Conservation (phyloP, 2,329 filamentous ascomycete genomes). For the Knufia fluminis region DNA sequence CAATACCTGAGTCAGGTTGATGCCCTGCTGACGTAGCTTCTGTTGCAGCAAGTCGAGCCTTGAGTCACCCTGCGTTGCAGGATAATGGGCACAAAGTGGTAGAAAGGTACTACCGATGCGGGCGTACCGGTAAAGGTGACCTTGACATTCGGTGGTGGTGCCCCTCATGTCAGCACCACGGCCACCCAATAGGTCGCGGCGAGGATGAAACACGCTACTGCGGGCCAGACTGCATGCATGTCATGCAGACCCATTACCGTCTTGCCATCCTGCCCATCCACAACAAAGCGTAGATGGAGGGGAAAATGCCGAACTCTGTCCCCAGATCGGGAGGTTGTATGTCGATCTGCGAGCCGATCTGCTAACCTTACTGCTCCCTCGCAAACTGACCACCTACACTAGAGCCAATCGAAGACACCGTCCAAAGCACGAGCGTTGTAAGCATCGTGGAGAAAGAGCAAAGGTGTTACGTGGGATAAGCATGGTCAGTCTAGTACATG, state of each 20-base stretch:
- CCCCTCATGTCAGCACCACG: background rate
- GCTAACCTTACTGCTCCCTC: background rate
- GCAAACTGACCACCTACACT: no score
- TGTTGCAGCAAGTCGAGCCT: no score
- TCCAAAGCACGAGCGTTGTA: no score
- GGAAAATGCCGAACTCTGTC: background rate
- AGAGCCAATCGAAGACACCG: no score
- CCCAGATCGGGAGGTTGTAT: background rate
- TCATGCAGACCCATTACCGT: background rate
- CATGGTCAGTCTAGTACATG: no score
- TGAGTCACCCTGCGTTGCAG: no score
- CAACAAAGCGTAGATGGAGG: background rate
- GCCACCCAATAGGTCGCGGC: background rate
- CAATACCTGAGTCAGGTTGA: background rate
- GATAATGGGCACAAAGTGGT: no score
- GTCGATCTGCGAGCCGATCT: constrained; percentile 1
- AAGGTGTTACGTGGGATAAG: no score
- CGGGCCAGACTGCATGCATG: background rate
- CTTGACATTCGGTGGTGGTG: background rate
- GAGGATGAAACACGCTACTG: background rate
- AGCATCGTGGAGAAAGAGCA: no score
- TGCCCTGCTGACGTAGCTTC: background rate
- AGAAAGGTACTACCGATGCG: background rate
- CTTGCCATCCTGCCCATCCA: background rate
- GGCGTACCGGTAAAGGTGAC: constrained; percentile 2